These are phyloP conservation scores for Phyllosticta citribraziliensis DNA, from an alignment of 2,329 filamentous ascomycete genomes.

Conservation along the genomic window DNA sequence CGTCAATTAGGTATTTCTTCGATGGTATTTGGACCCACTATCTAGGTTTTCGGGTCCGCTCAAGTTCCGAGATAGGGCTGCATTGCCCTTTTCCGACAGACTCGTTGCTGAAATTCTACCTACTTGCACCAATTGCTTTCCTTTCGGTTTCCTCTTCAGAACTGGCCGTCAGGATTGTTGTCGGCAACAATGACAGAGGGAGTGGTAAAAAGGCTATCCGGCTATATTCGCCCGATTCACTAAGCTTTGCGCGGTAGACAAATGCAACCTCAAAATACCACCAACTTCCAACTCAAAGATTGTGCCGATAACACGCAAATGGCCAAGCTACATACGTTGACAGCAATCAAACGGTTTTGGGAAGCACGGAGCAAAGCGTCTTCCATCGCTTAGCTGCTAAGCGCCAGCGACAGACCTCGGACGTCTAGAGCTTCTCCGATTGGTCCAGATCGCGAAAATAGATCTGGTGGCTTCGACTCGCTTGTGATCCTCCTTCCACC, in stretches of 20 bases:
- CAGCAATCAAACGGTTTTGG: not conserved
- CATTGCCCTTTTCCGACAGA: not conserved
- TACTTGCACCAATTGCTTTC: too few relatives aligned
- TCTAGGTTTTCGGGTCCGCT: not conserved
- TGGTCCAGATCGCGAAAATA: not conserved
- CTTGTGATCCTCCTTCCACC: not conserved
- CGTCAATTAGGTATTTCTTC: not conserved
- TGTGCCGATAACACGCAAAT: not conserved
- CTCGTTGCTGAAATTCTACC: too few relatives aligned
- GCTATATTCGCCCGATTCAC: not conserved
- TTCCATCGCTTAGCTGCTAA: not conserved
- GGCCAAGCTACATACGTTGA: not conserved
- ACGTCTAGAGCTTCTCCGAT: not conserved
- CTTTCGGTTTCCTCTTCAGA: too few relatives aligned
- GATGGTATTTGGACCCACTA: not conserved
- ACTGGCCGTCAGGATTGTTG: too few relatives aligned
- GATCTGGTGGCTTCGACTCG: not conserved
- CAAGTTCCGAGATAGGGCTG: not conserved
- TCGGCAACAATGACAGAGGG: too few relatives aligned
- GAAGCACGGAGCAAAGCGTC: not conserved
- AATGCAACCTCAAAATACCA: not conserved
- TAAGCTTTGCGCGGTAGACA: not conserved
- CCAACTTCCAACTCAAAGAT: not conserved
- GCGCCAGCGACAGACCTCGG: not conserved
- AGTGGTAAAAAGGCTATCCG: not conserved